These are phyloP conservation scores for Metschnikowia gruessii DNA, from an alignment of 805 yeast genomes.

Conservation along the genomic window DNA sequence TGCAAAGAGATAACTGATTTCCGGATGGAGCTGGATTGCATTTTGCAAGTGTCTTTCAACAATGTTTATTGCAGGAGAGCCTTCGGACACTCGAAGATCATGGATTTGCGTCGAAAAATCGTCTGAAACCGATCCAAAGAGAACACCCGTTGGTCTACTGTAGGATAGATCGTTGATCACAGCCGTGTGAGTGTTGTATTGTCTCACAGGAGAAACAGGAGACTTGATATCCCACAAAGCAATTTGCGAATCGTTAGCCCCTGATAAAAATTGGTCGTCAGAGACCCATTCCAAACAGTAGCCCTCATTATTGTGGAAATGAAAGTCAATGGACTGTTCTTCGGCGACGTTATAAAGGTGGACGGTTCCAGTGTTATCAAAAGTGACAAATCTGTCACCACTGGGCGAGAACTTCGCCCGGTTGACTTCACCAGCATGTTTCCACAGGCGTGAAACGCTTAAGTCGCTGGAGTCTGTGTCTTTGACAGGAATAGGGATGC, in stretches of 20 bases:
- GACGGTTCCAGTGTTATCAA: constrained; percentile 51
- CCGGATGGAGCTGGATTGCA: constrained; percentile 64
- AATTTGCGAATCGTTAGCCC: constrained; percentile 63
- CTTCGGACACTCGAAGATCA: constrained; percentile 45
- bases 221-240: constrained; percentile 65
- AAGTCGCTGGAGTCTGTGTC: constrained; percentile 34
- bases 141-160: constrained; percentile 43
- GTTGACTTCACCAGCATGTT: constrained; percentile 66
- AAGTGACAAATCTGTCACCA: constrained; percentile 50
- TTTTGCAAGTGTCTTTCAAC: constrained; percentile 58
- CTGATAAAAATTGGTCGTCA: constrained; percentile 50
- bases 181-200: constrained; percentile 50
- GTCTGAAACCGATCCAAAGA: constrained; percentile 70
- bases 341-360: constrained; percentile 38
- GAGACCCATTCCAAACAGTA: constrained; percentile 68
- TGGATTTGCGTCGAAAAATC: constrained; percentile 59
- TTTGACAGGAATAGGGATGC: constrained; percentile 20
- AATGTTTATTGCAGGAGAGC: constrained; percentile 44
- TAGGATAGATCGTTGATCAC: constrained; percentile 67
- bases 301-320: constrained; percentile 64
- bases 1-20: constrained; percentile 52
- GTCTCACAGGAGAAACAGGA: constrained; percentile 45
- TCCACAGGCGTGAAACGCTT: constrained; percentile 47
- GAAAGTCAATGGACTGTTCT: constrained; percentile 32
- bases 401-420: constrained; percentile 53